Evolutionary conservation across 352 stramenopile species (phyloP).

Genomic region (Thraustochytrium sp.): DNA sequence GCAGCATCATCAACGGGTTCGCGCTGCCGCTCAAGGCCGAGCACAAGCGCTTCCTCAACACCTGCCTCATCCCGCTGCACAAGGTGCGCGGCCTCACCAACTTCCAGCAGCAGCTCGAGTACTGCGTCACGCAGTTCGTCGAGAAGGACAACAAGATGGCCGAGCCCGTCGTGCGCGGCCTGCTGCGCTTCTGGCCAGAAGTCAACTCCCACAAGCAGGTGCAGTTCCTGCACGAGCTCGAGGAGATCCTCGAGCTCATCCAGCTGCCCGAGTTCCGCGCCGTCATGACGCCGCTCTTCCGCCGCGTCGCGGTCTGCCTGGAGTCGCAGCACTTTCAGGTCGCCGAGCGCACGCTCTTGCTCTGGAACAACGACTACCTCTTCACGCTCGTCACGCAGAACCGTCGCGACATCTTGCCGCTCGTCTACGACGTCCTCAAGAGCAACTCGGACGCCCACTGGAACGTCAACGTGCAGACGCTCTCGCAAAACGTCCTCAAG

Average conservation of each 20-base stretch:
- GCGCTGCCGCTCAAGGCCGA: slow-evolving; percentile 95
- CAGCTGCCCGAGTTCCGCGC: slow-evolving; percentile 64
- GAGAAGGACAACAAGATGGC: slow-evolving; percentile 96
- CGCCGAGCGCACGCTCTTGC: slow-evolving; percentile 92
- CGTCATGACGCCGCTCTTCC: slow-evolving; percentile 47
- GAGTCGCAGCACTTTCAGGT: slow-evolving; percentile 49
- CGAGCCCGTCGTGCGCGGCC: slow-evolving; percentile 59
- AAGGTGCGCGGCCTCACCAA: slow-evolving; percentile 92
- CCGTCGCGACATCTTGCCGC: slow-evolving; percentile 81
- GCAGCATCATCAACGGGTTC: slow-evolving; percentile 99
- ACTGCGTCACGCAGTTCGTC: slow-evolving; percentile 99
- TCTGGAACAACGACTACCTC: slow-evolving; percentile 85
- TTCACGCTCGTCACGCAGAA: slow-evolving; percentile 59
- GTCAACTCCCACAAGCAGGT: slow-evolving; percentile 59
- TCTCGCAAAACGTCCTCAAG: slow-evolving; percentile 81
- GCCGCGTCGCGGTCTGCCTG: slow-evolving; percentile 51
- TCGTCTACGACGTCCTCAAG: slow-evolving; percentile 81
- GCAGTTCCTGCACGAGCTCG: slow-evolving; percentile 95
- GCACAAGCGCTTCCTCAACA: slow-evolving; percentile 89
- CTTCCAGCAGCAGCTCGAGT: slow-evolving; percentile 98
- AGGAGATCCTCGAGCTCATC: slow-evolving; percentile 96
- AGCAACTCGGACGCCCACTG: slow-evolving; percentile 80
- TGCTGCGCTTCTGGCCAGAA: slow-evolving; percentile 53
- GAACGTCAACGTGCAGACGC: slow-evolving; percentile 91
- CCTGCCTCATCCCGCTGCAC: slow-evolving; percentile 92